Evolutionary conservation across 306 rosid genomes (phyloP).

Genomic region (Ochetophila trinervis): DNA sequence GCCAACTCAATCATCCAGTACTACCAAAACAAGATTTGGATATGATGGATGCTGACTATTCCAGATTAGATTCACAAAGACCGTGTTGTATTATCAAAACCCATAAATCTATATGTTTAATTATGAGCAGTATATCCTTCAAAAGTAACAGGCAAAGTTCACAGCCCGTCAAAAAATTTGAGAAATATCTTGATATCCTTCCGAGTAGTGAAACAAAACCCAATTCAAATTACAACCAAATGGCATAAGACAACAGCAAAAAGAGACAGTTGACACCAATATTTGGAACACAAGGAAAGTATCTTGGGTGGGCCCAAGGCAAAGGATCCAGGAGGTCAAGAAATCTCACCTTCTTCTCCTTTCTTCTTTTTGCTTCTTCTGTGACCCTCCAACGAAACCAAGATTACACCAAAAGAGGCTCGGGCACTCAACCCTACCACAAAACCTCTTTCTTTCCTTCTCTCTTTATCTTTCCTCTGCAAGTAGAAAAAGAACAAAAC

Average conservation of each 20-base stretch:
- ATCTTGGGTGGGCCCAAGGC: slow-evolving; percentile 45
- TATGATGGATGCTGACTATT: background rate
- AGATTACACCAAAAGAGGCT: slow-evolving; percentile 34
- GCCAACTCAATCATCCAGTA: slow-evolving; percentile 32
- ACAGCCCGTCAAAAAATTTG: slow-evolving; percentile 31
- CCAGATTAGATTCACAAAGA: slow-evolving; percentile 9
- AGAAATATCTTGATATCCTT: slow-evolving; percentile 25
- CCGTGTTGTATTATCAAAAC: slow-evolving; percentile 23
- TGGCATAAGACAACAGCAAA: slow-evolving; percentile 34
- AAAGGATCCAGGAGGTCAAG: slow-evolving; percentile 41
- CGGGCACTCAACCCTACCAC: slow-evolving; percentile 46
- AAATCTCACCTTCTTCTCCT: slow-evolving; percentile 61
- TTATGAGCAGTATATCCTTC: slow-evolving; percentile 27
- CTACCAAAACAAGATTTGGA: slow-evolving; percentile 13
- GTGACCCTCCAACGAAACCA: slow-evolving; percentile 43
- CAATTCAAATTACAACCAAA: slow-evolving; percentile 39
- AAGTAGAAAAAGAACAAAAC: slow-evolving; percentile 56
- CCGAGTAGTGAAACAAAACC: slow-evolving; percentile 30
- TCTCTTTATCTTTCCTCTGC: slow-evolving; percentile 22
- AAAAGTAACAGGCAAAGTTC: slow-evolving; percentile 35
- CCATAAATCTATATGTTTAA: slow-evolving; percentile 15
- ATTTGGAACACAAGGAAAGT: slow-evolving; percentile 39
- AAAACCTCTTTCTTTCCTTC: background rate
- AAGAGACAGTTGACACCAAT: slow-evolving; percentile 16
- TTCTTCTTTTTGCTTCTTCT: slow-evolving; percentile 44